Percentiles rank a stretch among this genome's conserved stretches.
Conservation (phyloP, 768 basidiomycete species). For the Leccinum incarnatum region DNA sequence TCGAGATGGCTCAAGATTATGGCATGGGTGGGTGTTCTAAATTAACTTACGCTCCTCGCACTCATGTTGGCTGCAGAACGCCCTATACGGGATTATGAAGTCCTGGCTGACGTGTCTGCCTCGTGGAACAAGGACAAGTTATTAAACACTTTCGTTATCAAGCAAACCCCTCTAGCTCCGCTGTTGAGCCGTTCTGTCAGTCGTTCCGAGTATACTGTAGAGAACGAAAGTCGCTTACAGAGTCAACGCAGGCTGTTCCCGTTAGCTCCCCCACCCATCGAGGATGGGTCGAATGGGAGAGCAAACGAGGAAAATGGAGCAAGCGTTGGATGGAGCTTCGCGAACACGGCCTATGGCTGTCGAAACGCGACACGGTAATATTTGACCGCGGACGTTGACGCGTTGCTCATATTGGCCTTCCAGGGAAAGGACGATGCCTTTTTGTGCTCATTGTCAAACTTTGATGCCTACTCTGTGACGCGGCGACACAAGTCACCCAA, state of each 20-base stretch:
- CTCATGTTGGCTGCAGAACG: constrained; percentile 59
- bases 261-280: constrained; percentile 40
- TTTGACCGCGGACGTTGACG: background rate
- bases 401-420: constrained; percentile 2
- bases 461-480: constrained; percentile 82
- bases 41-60: background rate
- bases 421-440: constrained; percentile 83
- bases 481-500: constrained; percentile 81
- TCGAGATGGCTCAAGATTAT: constrained; percentile 86
- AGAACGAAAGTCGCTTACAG: constrained; percentile 43
- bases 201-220: constrained; percentile 14
- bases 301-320: constrained; percentile 91
- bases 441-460: constrained; percentile 84
- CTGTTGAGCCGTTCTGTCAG: constrained; percentile 60
- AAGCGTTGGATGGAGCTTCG: constrained; percentile 88
- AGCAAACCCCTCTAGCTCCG: constrained; percentile 62
- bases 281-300: constrained; percentile 84
- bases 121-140: constrained; percentile 88
- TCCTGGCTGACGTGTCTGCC: constrained; percentile 71
- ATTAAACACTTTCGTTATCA: constrained; percentile 78
- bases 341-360: constrained; percentile 82
- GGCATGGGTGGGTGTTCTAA: constrained; percentile 71
- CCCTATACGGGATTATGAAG: constrained; percentile 84
- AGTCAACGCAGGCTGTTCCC: constrained; percentile 47
- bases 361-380: constrained; percentile 85